Evolutionary conservation across 208 protist species (phyloP), one percentile per base, ranked within the genome.

Genomic region (Trypanosoma cruzi): DNA sequence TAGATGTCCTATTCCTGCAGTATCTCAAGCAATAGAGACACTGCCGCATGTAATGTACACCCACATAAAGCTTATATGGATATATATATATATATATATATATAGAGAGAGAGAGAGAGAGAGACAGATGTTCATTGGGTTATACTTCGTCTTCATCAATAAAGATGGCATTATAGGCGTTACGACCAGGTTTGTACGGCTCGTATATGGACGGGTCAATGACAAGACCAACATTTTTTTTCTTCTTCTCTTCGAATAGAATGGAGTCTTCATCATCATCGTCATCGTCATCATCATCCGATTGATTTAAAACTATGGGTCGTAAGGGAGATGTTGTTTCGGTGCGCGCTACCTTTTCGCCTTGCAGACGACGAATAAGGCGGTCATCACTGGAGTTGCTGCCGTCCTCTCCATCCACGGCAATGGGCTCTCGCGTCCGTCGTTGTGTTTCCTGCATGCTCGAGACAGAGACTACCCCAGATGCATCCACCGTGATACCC

Each of bases 401-500:
- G 6, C 28, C 36, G 4, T 37, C 26, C 50, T 50, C 37, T n/a
- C 18, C 28, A 46, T 34, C 14, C 48, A 8, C 48, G 1, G 48
- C 8, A 18, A 52, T 6, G 18, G 16, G 3, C 48, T 26, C n/a
- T n/a, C n/a, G n/a, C n/a, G n/a, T n/a, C n/a, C n/a, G n/a, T n/a
- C n/a, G n/a, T 61, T 32, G 11, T 54, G 44, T 1, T 26, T 67
- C 24, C 34, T 29, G 28, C 52, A 18, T 6, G 22, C 31, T 36
- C 40, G 31, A 42, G 0, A 58, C 40, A 1, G 56, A 22, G 18
- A 62, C 55, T 4, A 16, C 18, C 16, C 55, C 55, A 32, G 29
- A 52, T 24, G 32, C 40, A 44, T 88, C 80, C 58, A 89, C 68
- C 0, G 60, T 74, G 40, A 93, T 53, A 1, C 88, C 85, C 88